phyloP scores from a whole-genome alignment of 75 land plant species.

The Picea sitchensis region DNA sequence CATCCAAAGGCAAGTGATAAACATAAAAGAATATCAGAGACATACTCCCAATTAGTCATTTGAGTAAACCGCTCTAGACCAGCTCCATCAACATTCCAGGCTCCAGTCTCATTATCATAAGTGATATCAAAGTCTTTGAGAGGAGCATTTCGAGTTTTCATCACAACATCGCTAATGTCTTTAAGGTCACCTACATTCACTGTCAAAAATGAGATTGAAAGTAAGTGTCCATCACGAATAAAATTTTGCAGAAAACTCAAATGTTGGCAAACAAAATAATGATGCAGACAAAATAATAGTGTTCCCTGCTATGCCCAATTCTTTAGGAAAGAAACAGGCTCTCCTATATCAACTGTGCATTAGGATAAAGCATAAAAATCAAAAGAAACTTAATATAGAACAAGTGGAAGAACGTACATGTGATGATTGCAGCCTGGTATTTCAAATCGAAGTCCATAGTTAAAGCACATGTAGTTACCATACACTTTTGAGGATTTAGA shows the following conservation, averaged over 20 bases:
- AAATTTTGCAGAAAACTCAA: neutral
- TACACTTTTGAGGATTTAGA: no score
- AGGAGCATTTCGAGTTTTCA: slow-evolving; percentile 59
- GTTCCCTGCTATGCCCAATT: neutral
- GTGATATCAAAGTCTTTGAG: slow-evolving; percentile 70
- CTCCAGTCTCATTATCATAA: slow-evolving; percentile 39
- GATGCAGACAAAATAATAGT: neutral
- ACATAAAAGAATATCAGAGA: slow-evolving; percentile 6
- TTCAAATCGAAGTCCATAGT: neutral
- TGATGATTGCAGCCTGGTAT: neutral
- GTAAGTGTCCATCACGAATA: neutral
- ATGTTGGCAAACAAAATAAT: neutral
- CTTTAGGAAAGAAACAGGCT: neutral
- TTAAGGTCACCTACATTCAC: slow-evolving; percentile 28
- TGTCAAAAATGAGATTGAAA: neutral
- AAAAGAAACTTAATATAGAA: neutral
- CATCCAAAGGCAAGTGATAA: neutral
- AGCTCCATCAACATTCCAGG: slow-evolving; percentile 81
- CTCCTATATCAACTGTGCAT: neutral
- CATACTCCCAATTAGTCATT: slow-evolving; percentile 99
- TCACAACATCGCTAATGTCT: slow-evolving; percentile 70
- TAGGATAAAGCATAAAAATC: neutral
- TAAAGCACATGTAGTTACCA: neutral
- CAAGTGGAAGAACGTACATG: neutral
- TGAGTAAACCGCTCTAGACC: slow-evolving; percentile 92